Evolutionary conservation across 1,139 yeast genomes (phyloP), one percentile per base, ranked within the genome.

Genomic region (Zygoascus sp.): DNA sequence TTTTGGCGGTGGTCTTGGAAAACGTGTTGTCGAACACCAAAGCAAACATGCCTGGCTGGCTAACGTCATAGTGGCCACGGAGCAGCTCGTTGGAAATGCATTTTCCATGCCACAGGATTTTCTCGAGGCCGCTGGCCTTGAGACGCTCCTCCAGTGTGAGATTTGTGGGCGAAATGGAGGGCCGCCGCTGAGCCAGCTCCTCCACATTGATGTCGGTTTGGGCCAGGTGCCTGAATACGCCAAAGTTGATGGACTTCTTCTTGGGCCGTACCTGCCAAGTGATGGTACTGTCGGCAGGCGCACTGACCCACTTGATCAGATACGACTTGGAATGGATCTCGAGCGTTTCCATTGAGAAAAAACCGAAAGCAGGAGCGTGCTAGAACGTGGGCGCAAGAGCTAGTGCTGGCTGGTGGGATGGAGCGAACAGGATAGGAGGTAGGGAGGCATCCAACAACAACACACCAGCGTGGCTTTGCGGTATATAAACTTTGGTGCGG

Each of bases 21-120:
- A 90, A 88, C 1, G 96, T 84, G 64, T 92, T 92, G 65, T 92
- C 97, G 62, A 92, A 83, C 15, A 92, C 83, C 61, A 92, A 83
- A 0, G 97, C 97, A 68, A 79, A 85, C 62, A 81, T 76, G 1
- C 87, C 86, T 9, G 56, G 63, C 28, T 70, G 68, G 2, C 65
- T 62, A 1, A 83, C 83, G 17, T 73, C 74, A 52, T 82, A 73
- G 32, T 74, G 70, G 0, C 94, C 95, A 48, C 78, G 80, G 43
- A 57, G 48, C 19, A 59, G 48, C 43, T 64, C 68, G 40, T 62
- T 62, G n/a, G 71, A 62, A 17, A 57, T 59, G 47, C 71, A 61
- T 21, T 66, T 60, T 28, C 68, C 70, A 44, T 58, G 61, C 60
- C 66, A 61, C 27, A 55, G 50, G 10, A 69, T 61, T 28, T 61